Evolutionary conservation across 768 basidiomycete genomes (phyloP).

Genomic region (Hirschioporus abietinus): DNA sequence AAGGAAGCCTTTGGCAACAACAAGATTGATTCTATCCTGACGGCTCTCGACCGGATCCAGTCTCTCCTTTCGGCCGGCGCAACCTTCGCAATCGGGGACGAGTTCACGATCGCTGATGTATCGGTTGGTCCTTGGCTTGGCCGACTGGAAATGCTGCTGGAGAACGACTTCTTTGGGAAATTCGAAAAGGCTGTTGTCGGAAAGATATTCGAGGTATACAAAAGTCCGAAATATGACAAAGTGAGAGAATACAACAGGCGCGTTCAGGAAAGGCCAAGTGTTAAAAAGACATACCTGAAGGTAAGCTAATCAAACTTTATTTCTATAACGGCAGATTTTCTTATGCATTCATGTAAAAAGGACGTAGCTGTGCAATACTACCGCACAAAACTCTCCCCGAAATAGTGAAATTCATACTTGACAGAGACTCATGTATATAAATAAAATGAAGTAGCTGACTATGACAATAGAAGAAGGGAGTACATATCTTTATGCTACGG

Average conservation of each 20-base stretch:
- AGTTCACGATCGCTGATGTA: constrained; percentile 59
- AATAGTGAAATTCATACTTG: no score
- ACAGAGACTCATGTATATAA: no score
- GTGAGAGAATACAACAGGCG: constrained; percentile 43
- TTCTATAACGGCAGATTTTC: neutral
- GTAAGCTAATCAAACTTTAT: constrained; percentile 27
- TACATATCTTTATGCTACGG: no score
- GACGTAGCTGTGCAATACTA: no score
- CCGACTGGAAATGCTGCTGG: constrained; percentile 38
- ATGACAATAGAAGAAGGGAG: no score
- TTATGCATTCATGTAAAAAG: no score
- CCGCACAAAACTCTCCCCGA: no score
- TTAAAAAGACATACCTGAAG: constrained; percentile 47
- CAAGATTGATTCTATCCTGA: constrained; percentile 38
- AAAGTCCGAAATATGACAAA: constrained; percentile 43
- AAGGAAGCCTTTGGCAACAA: constrained; percentile 27
- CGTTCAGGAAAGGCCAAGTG: constrained; percentile 46
- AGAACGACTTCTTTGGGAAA: constrained; percentile 40
- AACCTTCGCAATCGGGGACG: constrained; percentile 29
- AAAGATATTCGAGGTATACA: constrained; percentile 37
- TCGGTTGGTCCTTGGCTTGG: constrained; percentile 56
- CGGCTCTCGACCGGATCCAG: constrained; percentile 44
- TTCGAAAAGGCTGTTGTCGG: constrained; percentile 44
- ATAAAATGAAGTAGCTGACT: no score
- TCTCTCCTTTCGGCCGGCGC: constrained; percentile 40